Conservation (phyloP, 2,329 filamentous ascomycete species). For the Colletotrichum costaricense region DNA sequence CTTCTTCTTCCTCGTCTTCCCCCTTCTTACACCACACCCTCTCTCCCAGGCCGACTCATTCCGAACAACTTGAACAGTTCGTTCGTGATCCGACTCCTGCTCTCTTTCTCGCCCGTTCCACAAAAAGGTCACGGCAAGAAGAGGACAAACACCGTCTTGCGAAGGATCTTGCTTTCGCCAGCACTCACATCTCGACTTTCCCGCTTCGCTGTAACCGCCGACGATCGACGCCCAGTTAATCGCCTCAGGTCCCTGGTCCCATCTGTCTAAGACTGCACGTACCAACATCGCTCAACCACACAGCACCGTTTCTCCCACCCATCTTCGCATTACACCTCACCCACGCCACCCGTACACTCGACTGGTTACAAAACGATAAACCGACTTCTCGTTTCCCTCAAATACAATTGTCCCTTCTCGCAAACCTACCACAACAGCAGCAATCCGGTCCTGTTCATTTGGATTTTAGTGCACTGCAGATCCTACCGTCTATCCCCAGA, state of each 20-base stretch:
- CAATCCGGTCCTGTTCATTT: constrained; percentile 7
- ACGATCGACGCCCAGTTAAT: constrained; percentile 23
- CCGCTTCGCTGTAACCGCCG: constrained; percentile 8
- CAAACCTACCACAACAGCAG: not conserved
- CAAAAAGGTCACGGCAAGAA: constrained; percentile 12
- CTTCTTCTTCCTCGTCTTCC: constrained; percentile 31
- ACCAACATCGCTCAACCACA: constrained; percentile 6
- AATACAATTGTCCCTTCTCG: not conserved
- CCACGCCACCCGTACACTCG: constrained; percentile 1
- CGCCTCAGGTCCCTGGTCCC: constrained; percentile 18
- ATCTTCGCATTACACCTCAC: not conserved
- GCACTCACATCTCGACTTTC: not conserved
- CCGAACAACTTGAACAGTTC: constrained; percentile 1
- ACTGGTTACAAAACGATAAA: not conserved
- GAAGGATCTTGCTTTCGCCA: constrained; percentile 3
- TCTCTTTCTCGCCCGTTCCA: not conserved
- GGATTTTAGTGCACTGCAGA: constrained; percentile 22
- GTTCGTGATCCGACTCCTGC: not conserved
- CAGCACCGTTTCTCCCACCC: not conserved
- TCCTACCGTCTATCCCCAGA: not conserved
- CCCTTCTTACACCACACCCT: constrained; percentile 31
- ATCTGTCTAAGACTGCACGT: constrained; percentile 5
- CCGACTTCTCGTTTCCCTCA: not conserved
- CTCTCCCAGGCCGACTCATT: constrained; percentile 20
- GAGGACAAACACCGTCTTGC: constrained; percentile 1